phyloP scores from a whole-genome alignment of 78 protist genomes.

The Dictyostelium firmibasis region DNA sequence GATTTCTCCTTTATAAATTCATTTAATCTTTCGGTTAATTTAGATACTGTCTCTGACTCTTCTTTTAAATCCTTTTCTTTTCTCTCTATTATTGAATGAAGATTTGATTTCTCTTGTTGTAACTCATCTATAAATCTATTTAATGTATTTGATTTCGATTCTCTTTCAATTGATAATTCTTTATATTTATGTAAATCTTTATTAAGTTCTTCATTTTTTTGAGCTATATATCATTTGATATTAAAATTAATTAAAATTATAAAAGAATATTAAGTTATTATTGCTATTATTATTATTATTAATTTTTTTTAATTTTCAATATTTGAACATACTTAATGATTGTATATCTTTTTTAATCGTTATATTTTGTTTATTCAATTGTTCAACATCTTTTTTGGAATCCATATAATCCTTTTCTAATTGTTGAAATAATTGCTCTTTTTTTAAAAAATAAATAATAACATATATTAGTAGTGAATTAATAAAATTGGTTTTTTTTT shows the following conservation, averaged over 20 bases:
- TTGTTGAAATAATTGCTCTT: conserved; percentile 77
- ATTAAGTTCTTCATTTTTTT: conserved; percentile 18
- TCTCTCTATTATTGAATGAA: conserved; percentile 28
- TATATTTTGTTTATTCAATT: neutral
- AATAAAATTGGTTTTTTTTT: neutral
- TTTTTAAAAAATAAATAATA: neutral
- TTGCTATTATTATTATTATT: neutral
- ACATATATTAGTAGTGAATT: neutral
- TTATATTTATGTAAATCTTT: conserved; percentile 17
- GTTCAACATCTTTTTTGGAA: conserved; percentile 39
- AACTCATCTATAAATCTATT: conserved; percentile 57
- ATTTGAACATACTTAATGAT: conserved; percentile 4
- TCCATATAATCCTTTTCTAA: conserved; percentile 41
- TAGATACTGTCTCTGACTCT: conserved; percentile 30
- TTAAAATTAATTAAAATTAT: neutral
- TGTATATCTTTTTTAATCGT: conserved; percentile 38
- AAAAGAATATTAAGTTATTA: neutral
- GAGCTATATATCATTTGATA: neutral
- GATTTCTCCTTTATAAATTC: conserved; percentile 35
- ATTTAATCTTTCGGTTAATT: conserved; percentile 56
- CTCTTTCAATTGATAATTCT: conserved; percentile 38
- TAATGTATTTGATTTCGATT: conserved; percentile 50
- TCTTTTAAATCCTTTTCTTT: conserved; percentile 57
- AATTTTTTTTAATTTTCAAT: no score
- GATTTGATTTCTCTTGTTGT: conserved; percentile 37